Conservation (phyloP, 345 rosid species). For the Eucalyptus microcorys region DNA sequence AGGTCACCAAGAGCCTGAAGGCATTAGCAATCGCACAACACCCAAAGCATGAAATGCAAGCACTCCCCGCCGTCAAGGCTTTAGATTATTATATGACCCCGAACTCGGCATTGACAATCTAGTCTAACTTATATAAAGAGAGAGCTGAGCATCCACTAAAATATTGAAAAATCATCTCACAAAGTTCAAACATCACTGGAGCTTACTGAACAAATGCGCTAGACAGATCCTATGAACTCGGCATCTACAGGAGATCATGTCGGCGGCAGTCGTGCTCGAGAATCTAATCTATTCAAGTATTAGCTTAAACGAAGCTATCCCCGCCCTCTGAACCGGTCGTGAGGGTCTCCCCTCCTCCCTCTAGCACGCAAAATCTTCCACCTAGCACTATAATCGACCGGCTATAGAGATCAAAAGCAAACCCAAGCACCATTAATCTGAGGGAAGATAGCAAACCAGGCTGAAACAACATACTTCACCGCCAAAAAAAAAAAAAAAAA, state of each 20-base stretch:
- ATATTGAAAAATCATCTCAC: neutral
- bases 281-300: neutral
- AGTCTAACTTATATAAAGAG: neutral
- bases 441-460: neutral
- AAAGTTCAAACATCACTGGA: neutral
- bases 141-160: neutral
- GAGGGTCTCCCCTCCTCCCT: neutral
- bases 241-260: neutral
- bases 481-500: neutral
- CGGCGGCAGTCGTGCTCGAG: fast-evolving
- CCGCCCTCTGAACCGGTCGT: neutral
- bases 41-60: neutral
- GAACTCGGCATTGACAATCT: neutral
- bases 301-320: neutral
- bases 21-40: neutral
- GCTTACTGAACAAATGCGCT: neutral
- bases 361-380: neutral
- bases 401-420: neutral
- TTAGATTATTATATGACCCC: neutral
- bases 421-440: neutral
- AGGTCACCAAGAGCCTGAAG: neutral
- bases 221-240: neutral
- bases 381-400: neutral
- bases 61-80: neutral
- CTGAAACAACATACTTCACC: neutral